Base-by-base conservation (phyloP, 495 filamentous ascomycete genomes). In the Aspergillus heteromorphus region DNA sequence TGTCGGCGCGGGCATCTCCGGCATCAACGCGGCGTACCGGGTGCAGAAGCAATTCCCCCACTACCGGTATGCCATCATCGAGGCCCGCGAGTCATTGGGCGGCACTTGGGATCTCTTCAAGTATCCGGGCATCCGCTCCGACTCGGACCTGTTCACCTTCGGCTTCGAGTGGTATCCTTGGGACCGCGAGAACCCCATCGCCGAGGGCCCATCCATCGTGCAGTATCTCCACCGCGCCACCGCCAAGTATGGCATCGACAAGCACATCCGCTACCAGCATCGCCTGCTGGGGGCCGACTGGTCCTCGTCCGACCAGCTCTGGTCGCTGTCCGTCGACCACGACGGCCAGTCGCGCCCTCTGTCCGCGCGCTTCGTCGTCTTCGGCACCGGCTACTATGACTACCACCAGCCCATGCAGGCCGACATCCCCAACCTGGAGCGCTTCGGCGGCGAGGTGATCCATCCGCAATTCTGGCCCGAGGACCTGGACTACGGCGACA, bases 101-200 rank as follows among this genome's bases (percentile, higher is more conserved):
- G 86, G 86, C 1, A 91, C 86, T 0, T 89, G 86, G 86, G 80
- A 83, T 62, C 78, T 88, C 36, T 89, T 87, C 71, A 79, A 76
- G 27, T 90, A 88, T 49, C 86, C 86, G 8, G 85, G 86, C 0
- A 77, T 85, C 43, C 82, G 85, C 49, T 84, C 83, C 40, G 85
- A 88, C 68, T 84, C 81, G 5, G 79, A 87, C 65, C 73, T 89
- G 29, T 80, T 79, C 57, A 79, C 84, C 7, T 89, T 86, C 51
- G 84, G 84, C 38, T 86, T 89, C 54, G 66, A 78, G 13, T 90
- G 85, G 82, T 70, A 81, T 23, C 84, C 85, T 14, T 91, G 86
- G 86, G 70, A 72, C 1, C 70, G 77, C 34, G 62, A 67, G 4
- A 76, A 77, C 25, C 75, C 79, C 23, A 87, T 92, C 56, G 87